Percentiles rank a stretch among this genome's conserved stretches.
phyloP scores from a whole-genome alignment of 139 green algal genomes.

The Micractinium sp. region DNA sequence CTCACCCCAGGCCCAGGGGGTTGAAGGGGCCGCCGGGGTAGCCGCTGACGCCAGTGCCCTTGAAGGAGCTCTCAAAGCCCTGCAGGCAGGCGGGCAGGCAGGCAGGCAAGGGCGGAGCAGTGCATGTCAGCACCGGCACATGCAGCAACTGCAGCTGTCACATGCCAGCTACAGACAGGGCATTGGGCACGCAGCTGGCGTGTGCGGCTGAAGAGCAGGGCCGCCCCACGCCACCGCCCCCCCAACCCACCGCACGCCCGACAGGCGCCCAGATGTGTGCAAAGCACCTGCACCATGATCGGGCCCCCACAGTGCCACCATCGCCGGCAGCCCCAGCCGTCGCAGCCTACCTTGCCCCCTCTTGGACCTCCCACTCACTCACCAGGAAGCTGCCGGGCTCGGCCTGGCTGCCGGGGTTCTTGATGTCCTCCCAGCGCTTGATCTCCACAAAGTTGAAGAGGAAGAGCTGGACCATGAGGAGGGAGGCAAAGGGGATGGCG shows the following conservation, averaged over 20 bases:
- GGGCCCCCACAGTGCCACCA: no score
- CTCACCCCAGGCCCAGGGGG: slow-evolving; percentile 66
- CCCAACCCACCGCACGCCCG: no score
- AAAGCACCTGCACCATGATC: no score
- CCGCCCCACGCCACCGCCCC: no score
- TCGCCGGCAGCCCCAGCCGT: not conserved
- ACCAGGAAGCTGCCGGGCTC: slow-evolving; percentile 55
- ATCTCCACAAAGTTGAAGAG: slow-evolving; percentile 86
- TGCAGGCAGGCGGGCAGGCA: not conserved
- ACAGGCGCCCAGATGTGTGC: no score
- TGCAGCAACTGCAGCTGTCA: no score
- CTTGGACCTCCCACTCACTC: not conserved
- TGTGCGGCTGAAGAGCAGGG: no score
- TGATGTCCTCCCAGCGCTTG: slow-evolving; percentile 87
- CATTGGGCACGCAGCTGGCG: no score
- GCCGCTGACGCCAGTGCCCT: slow-evolving; percentile 62
- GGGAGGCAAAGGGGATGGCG: slow-evolving; percentile 52
- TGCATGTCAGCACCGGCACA: no score
- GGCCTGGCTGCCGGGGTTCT: slow-evolving; percentile 78
- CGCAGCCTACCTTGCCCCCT: no score
- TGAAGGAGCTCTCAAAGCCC: slow-evolving; percentile 76
- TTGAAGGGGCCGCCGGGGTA: slow-evolving; percentile 86
- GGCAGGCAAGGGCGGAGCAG: no score
- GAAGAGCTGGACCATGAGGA: slow-evolving; percentile 79
- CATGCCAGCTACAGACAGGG: no score